Evolutionary conservation across 345 rosid genomes (phyloP).

Genomic region (Noccaea bulbosa): DNA sequence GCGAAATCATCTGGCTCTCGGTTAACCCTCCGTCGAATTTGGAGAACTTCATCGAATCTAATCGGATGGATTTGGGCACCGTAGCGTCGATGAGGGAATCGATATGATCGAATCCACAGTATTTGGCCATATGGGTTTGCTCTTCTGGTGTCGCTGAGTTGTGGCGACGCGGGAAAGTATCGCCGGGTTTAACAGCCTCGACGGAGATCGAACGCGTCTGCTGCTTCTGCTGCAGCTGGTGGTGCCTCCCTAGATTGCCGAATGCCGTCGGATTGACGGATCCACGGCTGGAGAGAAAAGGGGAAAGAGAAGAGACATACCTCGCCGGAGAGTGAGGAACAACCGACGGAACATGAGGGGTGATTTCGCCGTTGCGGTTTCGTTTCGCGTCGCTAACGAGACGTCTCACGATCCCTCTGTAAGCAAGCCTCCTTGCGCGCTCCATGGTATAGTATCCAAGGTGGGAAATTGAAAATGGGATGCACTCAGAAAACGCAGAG

Average conservation of each 20-base stretch:
- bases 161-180: constrained; percentile 92
- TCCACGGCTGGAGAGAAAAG: constrained; percentile 51
- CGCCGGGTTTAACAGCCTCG: constrained; percentile 69
- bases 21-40: constrained; percentile 89
- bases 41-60: constrained; percentile 82
- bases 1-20: constrained; percentile 83
- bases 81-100: constrained; percentile 82
- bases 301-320: constrained; percentile 73
- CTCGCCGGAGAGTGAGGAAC: constrained; percentile 62
- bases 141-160: constrained; percentile 94
- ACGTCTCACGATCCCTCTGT: constrained; percentile 78
- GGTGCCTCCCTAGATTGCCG: constrained; percentile 30
- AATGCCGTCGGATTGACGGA: constrained; percentile 36
- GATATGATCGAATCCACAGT: constrained; percentile 70
- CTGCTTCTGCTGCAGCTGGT: constrained; percentile 40
- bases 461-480: constrained; percentile 4
- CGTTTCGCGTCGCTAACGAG: constrained; percentile 62
- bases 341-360: constrained; percentile 46
- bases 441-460: constrained; percentile 55
- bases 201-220: constrained; percentile 73
- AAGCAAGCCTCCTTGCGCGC: constrained; percentile 87
- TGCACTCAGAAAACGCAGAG: background rate
- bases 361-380: constrained; percentile 48
- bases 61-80: constrained; percentile 93
- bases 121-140: constrained; percentile 72